Base-by-base conservation (phyloP, 768 basidiomycete species). In the Filobasidium floriforme region DNA sequence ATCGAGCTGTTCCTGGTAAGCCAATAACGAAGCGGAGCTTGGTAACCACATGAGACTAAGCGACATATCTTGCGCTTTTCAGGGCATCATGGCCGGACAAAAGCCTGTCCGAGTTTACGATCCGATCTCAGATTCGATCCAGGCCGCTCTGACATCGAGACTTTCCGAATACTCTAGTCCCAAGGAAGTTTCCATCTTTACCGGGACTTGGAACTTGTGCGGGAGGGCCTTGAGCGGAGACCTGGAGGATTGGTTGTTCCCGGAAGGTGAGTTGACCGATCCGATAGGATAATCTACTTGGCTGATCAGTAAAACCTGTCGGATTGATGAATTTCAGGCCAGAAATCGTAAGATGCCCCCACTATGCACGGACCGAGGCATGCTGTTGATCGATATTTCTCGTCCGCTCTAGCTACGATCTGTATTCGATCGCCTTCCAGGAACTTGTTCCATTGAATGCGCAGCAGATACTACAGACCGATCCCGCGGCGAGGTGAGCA, bases 381-480 rank as follows among this genome's bases (percentile, higher is more conserved):
- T 7, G 11, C 19, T 15, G 28, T 0, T 28, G 24, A 54, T 44
- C 41, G 66, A 29, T 10, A 26, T 0, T 32, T 10, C 10, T 40
- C 12, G 4, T 12, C 28, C 55, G 40, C 43, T 62, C 12, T 64
- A 89, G 89, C 52, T 92, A 92, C 7, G 92, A 97, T 74, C 86
- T 98, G 68, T 87, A 94, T 75, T 87, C 87, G 24, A 81, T 97
- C 32, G 90, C 89, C 1, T 96, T 97, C 76, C 93, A 99, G 78
- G 96, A 99, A 79, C 92, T 99, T 62, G 96, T 99, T 0, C 92
- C 92, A 4, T 83, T 99, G 57, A 97, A 91, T n/a, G 91, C 96
- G 1, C 91, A 93, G 73, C 93, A 97, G 76, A 97, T 99, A 51
- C 83, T 97, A 18, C 92, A 96, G 77, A 88, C 92, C 7, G 93